A percentile compares a stretch with the other conserved stretches of the same genome.
These are phyloP conservation scores for Calocybe cyanea DNA, from an alignment of 768 basidiomycete genomes.

Conservation along the genomic window DNA sequence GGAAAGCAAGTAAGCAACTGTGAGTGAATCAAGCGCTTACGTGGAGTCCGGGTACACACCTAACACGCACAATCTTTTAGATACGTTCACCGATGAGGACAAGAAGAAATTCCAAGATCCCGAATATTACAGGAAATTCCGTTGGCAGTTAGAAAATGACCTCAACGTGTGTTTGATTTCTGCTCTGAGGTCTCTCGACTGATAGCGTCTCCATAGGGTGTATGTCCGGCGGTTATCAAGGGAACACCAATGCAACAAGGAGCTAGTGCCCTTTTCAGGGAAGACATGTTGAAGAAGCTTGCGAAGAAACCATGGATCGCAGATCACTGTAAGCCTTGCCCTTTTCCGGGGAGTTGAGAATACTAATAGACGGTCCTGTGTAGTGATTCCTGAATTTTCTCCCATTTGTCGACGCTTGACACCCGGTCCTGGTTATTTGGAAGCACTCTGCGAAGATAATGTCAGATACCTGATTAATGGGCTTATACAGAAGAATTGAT, in stretches of 20 bases:
- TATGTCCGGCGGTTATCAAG: constrained; percentile 37
- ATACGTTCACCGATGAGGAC: constrained; percentile 48
- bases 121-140: constrained; percentile 43
- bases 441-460: constrained; percentile 61
- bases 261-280: constrained; percentile 33
- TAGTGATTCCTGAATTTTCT: constrained; percentile 58
- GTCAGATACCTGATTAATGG: constrained; percentile 25
- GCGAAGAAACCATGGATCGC: constrained; percentile 59
- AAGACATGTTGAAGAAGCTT: constrained; percentile 46
- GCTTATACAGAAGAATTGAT: not conserved
- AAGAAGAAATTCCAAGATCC: constrained; percentile 46
- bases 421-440: constrained; percentile 65
- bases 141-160: constrained; percentile 42
- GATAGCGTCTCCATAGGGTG: constrained; percentile 18
- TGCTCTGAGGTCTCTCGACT: not conserved
- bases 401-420: constrained; percentile 63
- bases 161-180: constrained; percentile 38
- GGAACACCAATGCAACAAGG: constrained; percentile 34
- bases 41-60: not conserved
- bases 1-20: constrained; percentile 39
- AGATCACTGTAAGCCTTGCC: constrained; percentile 39
- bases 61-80: constrained; percentile 20
- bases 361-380: not conserved
- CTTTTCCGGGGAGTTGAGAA: not conserved
- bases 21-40: constrained; percentile 20